Conservation (phyloP, 192 early-diverging fungal species). For the Phycomyces nitens region DNA sequence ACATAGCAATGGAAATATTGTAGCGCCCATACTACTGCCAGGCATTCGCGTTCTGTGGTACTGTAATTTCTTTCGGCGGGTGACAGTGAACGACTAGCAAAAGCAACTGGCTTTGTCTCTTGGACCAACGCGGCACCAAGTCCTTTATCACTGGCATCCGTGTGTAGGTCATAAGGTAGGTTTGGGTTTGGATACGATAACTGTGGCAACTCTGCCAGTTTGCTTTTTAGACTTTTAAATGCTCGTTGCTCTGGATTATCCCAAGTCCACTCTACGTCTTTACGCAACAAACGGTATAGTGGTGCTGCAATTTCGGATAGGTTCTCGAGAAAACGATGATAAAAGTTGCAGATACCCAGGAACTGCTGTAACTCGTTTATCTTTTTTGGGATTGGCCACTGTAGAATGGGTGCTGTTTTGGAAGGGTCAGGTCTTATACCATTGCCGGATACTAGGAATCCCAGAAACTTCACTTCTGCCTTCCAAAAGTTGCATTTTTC, state of each 20-base stretch:
- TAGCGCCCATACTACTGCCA: conserved; percentile 28
- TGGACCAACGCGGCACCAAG: not conserved
- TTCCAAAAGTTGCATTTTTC: too few relatives aligned
- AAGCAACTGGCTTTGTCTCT: conserved; percentile 24
- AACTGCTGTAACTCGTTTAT: conserved; percentile 12
- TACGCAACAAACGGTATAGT: conserved; percentile 8
- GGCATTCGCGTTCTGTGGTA: conserved; percentile 34
- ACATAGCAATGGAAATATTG: conserved; percentile 27
- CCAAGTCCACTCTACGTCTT: not conserved
- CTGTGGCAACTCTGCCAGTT: not conserved
- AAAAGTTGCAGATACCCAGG: conserved; percentile 27
- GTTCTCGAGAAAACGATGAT: conserved; percentile 21
- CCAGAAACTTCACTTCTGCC: too few relatives aligned
- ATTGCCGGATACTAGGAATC: too few relatives aligned
- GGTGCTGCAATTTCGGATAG: conserved; percentile 9
- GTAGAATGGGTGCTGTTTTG: too few relatives aligned
- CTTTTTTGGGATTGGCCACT: not conserved
- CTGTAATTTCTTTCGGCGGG: conserved; percentile 31
- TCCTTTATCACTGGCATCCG: not conserved
- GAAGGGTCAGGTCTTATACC: too few relatives aligned
- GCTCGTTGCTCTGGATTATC: not conserved
- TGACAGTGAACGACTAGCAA: conserved; percentile 13
- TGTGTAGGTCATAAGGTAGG: not conserved
- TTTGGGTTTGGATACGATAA: conserved; percentile 1
- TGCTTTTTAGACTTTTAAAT: not conserved